Evolutionary conservation across 2,329 filamentous ascomycete genomes (phyloP).

Genomic region (Fusarium virguliforme): DNA sequence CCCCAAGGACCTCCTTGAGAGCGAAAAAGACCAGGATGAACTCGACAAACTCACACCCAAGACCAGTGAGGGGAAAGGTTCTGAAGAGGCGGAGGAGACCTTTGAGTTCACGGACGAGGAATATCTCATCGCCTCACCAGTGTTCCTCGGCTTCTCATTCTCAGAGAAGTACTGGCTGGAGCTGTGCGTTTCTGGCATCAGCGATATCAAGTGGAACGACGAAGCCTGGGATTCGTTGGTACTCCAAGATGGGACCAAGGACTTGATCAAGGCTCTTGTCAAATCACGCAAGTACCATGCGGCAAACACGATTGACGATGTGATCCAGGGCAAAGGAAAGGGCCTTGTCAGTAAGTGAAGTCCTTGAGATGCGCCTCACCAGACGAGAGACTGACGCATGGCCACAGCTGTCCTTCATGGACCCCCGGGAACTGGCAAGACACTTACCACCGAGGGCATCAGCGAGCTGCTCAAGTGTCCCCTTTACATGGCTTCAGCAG

Average conservation of each 20-base stretch:
- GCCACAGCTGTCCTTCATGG: constrained; percentile 79
- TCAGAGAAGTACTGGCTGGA: constrained; percentile 93
- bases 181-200: constrained; percentile 84
- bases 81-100: constrained; percentile 19
- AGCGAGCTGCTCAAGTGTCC: constrained; percentile 87
- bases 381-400: constrained; percentile 35
- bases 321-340: constrained; percentile 87
- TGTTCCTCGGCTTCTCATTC: constrained; percentile 90
- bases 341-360: constrained; percentile 76
- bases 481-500: constrained; percentile 86
- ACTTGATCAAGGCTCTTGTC: constrained; percentile 82
- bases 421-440: constrained; percentile 90
- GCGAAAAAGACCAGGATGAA: constrained; percentile 61
- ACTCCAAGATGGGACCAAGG: constrained; percentile 73
- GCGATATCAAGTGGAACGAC: constrained; percentile 88
- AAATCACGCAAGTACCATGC: constrained; percentile 88
- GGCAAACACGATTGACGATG: constrained; percentile 85
- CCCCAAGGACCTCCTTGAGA: constrained; percentile 52
- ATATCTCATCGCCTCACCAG: constrained; percentile 85
- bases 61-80: constrained; percentile 31
- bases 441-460: constrained; percentile 88
- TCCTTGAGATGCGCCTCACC: not conserved
- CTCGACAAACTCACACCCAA: constrained; percentile 68
- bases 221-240: constrained; percentile 88
- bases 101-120: constrained; percentile 83